A percentile compares a stretch with the other conserved stretches of the same genome.
Evolutionary conservation across 1,284 basidiomycete genomes (phyloP).

Genomic region (Fomitopsis betulina): DNA sequence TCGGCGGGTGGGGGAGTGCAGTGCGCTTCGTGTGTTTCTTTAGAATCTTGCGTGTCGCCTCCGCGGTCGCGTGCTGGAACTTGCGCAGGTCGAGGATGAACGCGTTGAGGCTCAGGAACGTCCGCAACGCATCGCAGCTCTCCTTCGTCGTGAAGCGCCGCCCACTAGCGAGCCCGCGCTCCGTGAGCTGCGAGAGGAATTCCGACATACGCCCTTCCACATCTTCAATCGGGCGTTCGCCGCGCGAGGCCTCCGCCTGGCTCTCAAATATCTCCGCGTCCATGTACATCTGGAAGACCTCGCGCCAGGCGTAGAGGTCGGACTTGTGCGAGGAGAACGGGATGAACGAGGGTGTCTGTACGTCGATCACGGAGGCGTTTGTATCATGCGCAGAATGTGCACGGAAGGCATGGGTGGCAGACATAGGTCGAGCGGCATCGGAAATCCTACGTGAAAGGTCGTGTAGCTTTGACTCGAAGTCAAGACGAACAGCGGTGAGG

Average conservation of each 20-base stretch:
- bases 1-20: slow-evolving; percentile 48
- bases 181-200: slow-evolving; percentile 69
- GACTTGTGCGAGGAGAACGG: slow-evolving; percentile 31
- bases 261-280: slow-evolving; percentile 89
- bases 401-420: slow-evolving; percentile 40
- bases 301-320: slow-evolving; percentile 91
- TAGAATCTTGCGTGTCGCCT: slow-evolving; percentile 86
- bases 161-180: slow-evolving; percentile 53
- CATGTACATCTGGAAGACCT: slow-evolving; percentile 87
- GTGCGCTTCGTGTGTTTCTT: slow-evolving; percentile 95
- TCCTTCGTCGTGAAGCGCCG: slow-evolving; percentile 59
- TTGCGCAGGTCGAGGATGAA: slow-evolving; percentile 86
- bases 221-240: slow-evolving; percentile 74
- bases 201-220: slow-evolving; percentile 66
- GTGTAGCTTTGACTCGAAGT: slow-evolving; percentile 62
- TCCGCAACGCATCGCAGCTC: slow-evolving; percentile 66
- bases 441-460: slow-evolving; percentile 60
- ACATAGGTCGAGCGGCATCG: slow-evolving; percentile 54
- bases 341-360: slow-evolving; percentile 11
- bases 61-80: slow-evolving; percentile 84
- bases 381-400: slow-evolving; percentile 39
- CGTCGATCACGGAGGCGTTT: slow-evolving; percentile 33
- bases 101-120: slow-evolving; percentile 79
- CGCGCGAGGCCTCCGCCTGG: slow-evolving; percentile 65
- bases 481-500: slow-evolving; percentile 54